phyloP scores from a whole-genome alignment of 345 rosid genomes.

The Populus euphratica region DNA sequence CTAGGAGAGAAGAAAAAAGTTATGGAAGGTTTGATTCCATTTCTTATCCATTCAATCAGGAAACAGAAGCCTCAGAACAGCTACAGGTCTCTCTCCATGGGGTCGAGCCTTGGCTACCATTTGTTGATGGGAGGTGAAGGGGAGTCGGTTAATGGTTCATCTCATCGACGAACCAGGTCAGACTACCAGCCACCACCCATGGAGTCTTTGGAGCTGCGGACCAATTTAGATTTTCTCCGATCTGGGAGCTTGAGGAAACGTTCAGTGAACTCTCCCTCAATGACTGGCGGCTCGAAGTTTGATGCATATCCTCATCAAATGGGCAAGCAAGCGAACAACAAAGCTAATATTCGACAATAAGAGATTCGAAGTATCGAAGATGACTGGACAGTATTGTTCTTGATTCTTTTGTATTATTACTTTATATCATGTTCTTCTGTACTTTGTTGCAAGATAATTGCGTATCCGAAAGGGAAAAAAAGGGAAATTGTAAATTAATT shows the following conservation, averaged over 20 bases:
- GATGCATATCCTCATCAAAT: constrained; percentile 4
- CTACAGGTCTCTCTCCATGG: constrained; percentile 27
- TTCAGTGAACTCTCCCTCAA: constrained; percentile 2
- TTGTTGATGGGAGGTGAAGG: constrained; percentile 34
- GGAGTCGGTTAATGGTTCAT: constrained; percentile 34
- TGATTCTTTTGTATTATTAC: background rate
- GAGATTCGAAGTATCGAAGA: background rate
- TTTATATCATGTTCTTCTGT: background rate
- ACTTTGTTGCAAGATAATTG: no score
- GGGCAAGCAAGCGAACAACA: background rate
- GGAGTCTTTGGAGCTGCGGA: constrained; percentile 30
- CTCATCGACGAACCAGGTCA: constrained; percentile 33
- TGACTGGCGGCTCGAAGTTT: constrained; percentile 10
- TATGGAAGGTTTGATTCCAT: constrained; percentile 85
- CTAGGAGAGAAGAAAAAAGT: background rate
- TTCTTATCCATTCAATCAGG: constrained; percentile 44
- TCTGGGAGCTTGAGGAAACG: background rate
- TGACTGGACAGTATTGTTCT: background rate
- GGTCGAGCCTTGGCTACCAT: constrained; percentile 63
- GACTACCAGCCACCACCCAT: constrained; percentile 42
- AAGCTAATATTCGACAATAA: background rate
- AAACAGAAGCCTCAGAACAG: constrained; percentile 21
- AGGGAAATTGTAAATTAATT: background rate
- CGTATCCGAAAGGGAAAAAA: background rate
- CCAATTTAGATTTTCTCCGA: constrained; percentile 15